Evolutionary conservation across 306 rosid genomes (phyloP).

Genomic region (Elaeagnus macrophylla): DNA sequence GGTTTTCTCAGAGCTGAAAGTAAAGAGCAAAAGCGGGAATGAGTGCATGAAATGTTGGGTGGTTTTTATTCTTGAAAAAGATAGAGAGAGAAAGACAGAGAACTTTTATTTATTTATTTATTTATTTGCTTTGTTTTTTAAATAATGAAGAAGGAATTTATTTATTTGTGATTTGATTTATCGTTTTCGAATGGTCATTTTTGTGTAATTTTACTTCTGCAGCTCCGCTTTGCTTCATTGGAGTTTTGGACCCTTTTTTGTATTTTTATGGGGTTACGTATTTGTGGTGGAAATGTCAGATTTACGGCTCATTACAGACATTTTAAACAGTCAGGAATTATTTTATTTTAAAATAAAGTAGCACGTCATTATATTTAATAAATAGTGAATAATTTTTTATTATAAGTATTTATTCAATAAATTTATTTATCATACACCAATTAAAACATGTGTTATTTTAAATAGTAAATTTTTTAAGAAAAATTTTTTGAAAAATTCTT

Average conservation of each 20-base stretch:
- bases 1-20: constrained; percentile 4
- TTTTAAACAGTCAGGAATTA: too few species aligned
- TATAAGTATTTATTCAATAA: too few species aligned
- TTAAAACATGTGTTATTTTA: too few species aligned
- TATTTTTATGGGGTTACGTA: constrained; percentile 26
- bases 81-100: constrained; percentile 5
- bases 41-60: constrained; percentile 10
- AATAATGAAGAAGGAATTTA: neutral
- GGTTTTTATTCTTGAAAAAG: constrained; percentile 16
- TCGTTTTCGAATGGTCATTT: neutral
- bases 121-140: too few species aligned
- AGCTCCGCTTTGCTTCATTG: neutral
- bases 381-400: too few species aligned
- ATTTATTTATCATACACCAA: too few species aligned
- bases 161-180: neutral
- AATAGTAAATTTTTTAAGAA: too few species aligned
- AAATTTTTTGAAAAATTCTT: too few species aligned
- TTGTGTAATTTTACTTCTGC: neutral
- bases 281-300: constrained; percentile 28
- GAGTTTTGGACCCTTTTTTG: neutral
- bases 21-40: constrained; percentile 32
- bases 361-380: too few species aligned
- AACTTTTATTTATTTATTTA: too few species aligned
- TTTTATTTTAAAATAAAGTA: too few species aligned
- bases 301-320: constrained; percentile 17